phyloP scores from a whole-genome alignment of 768 basidiomycete genomes.

The Russula griseocarnosa region DNA sequence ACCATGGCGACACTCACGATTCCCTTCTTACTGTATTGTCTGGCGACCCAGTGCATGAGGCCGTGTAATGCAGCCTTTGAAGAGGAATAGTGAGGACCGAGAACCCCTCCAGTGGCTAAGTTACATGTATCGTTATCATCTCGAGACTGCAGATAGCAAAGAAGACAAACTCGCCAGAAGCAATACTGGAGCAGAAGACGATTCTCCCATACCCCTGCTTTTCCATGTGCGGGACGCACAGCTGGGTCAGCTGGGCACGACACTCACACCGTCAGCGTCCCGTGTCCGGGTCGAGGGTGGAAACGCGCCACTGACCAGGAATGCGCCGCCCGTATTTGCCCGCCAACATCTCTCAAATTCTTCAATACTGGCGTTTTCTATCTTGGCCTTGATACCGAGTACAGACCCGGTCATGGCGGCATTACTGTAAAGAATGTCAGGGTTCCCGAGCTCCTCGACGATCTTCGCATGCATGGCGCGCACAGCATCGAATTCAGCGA shows the following conservation, averaged over 20 bases:
- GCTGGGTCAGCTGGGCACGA: conserved; percentile 43
- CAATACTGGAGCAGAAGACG: conserved; percentile 52
- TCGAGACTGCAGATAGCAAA: not conserved
- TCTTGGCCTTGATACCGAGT: conserved; percentile 46
- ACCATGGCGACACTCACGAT: conserved; percentile 37
- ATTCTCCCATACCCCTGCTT: conserved; percentile 47
- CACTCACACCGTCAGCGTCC: not conserved
- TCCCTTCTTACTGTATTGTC: conserved; percentile 47
- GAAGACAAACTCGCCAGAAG: conserved; percentile 37
- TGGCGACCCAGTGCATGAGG: conserved; percentile 52
- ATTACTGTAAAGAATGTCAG: conserved; percentile 52
- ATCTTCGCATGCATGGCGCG: conserved; percentile 43
- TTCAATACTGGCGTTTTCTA: conserved; percentile 43
- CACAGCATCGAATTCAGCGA: conserved; percentile 45
- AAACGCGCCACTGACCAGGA: conserved; percentile 38
- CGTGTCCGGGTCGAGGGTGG: no score
- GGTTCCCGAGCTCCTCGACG: conserved; percentile 43
- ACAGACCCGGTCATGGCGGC: conserved; percentile 42
- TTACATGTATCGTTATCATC: not conserved
- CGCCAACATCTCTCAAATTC: conserved; percentile 47
- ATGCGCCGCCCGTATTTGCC: conserved; percentile 46
- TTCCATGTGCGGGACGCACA: conserved; percentile 51
- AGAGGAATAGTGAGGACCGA: conserved; percentile 56
- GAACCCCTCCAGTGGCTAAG: conserved; percentile 50
- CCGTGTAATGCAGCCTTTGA: conserved; percentile 55